Evolutionary conservation across 2,329 filamentous ascomycete species (phyloP).

Genomic region (Amesomyces nigricolor): DNA sequence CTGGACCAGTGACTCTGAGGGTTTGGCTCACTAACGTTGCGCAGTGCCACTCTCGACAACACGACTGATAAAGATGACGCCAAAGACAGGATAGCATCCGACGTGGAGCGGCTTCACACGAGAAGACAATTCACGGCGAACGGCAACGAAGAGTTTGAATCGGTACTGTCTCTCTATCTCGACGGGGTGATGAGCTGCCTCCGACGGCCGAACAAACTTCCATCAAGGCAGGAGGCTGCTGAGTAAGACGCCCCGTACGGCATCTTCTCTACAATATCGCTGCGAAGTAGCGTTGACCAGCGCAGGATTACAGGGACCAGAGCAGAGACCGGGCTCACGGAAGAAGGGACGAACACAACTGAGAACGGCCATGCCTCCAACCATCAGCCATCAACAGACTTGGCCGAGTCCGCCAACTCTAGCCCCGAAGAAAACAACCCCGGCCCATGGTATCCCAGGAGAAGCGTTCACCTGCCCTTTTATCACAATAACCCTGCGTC

Average conservation of each 20-base stretch:
- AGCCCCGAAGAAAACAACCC: no score
- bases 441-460: neutral
- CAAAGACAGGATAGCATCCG: slow-evolving; percentile 3
- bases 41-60: neutral
- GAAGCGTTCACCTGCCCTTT: neutral
- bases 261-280: no score
- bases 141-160: neutral
- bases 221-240: neutral
- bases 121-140: neutral
- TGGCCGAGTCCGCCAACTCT: no score
- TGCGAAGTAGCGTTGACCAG: no score
- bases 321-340: no score
- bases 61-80: neutral
- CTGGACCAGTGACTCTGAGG: no score
- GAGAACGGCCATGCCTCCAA: no score
- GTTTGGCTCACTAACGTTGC: neutral
- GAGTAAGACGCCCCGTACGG: neutral
- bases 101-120: slow-evolving; percentile 12
- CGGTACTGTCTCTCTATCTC: slow-evolving; percentile 15
- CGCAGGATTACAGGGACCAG: no score
- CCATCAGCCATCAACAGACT: no score
- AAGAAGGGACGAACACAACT: no score
- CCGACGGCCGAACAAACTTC: neutral
- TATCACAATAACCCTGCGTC: neutral
- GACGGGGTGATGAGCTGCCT: slow-evolving; percentile 14